These are phyloP conservation scores for Vitis hybrid DNA, from an alignment of 177 flowering plant species.

Conservation along the genomic window DNA sequence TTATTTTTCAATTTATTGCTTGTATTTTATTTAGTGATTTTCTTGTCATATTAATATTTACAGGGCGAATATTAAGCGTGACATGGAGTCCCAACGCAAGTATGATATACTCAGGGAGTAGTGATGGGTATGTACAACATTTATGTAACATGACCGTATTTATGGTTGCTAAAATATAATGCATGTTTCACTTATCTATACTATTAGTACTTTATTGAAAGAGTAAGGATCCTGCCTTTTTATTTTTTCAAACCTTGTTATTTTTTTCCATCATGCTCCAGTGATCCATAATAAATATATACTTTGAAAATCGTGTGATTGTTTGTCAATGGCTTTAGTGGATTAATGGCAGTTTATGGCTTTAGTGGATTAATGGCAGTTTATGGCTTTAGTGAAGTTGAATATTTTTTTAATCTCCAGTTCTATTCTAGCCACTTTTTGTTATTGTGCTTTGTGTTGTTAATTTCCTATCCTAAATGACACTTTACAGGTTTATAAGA, in stretches of 20 bases:
- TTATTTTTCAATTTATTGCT: not conserved
- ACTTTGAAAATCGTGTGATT: no score
- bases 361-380: not conserved
- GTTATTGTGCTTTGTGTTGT: not conserved
- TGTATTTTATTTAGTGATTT: slow-evolving; percentile 1
- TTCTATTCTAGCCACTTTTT: not conserved
- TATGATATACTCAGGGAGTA: slow-evolving; percentile 80
- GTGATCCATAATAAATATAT: no score
- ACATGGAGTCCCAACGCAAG: slow-evolving; percentile 80
- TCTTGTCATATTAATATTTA: slow-evolving; percentile 3
- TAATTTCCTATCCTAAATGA: not conserved
- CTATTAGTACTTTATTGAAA: no score
- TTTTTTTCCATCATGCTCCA: no score
- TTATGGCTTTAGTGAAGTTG: not conserved
- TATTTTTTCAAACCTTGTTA: no score
- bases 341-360: not conserved
- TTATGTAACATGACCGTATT: not conserved
- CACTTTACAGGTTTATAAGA: slow-evolving; percentile 66
- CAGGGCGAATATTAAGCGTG: slow-evolving; percentile 86
- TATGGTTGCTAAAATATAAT: not conserved
- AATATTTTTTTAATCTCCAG: not conserved
- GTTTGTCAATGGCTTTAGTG: no score
- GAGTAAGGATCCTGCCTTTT: no score
- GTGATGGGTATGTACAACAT: slow-evolving; percentile 77
- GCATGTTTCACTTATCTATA: not conserved